Evolutionary conservation across 1,139 yeast species (phyloP).

Genomic region (Geotrichum aggregatum): DNA sequence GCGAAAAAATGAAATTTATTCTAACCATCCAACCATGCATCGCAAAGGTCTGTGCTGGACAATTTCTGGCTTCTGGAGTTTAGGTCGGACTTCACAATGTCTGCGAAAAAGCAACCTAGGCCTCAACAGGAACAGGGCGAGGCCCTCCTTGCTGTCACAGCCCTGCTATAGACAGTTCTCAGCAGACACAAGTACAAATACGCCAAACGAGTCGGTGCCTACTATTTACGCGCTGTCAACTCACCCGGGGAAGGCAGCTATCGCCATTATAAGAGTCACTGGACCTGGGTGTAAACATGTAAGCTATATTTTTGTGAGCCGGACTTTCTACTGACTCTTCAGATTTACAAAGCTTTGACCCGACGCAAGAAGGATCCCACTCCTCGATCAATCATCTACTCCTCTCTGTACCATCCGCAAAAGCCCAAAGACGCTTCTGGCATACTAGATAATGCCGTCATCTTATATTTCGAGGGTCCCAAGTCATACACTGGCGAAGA

Average conservation of each 20-base stretch:
- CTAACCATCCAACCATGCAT: constrained; percentile 5
- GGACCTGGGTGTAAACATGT: constrained; percentile 57
- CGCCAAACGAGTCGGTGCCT: too few species aligned
- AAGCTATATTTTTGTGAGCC: constrained; percentile 18
- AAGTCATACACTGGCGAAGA: constrained; percentile 94
- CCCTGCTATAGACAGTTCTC: too few species aligned
- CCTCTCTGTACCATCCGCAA: constrained; percentile 35
- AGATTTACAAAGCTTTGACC: constrained; percentile 49
- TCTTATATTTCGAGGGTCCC: constrained; percentile 67
- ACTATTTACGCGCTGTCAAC: constrained; percentile 92
- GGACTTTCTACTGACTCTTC: constrained; percentile 1
- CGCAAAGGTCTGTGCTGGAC: not conserved
- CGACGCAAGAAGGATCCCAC: constrained; percentile 39
- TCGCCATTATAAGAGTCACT: constrained; percentile 78
- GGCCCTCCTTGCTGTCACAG: too few species aligned
- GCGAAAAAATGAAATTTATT: not conserved
- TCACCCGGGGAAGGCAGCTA: constrained; percentile 74
- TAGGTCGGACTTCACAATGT: not conserved
- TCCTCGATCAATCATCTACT: constrained; percentile 54
- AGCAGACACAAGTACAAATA: too few species aligned
- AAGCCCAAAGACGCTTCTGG: constrained; percentile 33
- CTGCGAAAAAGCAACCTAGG: too few species aligned
- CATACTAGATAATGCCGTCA: constrained; percentile 71
- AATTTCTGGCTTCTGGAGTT: not conserved
- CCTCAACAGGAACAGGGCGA: too few species aligned